phyloP scores from a whole-genome alignment of 2,329 filamentous ascomycete genomes.

The Tolypocladium cylindrosporum region DNA sequence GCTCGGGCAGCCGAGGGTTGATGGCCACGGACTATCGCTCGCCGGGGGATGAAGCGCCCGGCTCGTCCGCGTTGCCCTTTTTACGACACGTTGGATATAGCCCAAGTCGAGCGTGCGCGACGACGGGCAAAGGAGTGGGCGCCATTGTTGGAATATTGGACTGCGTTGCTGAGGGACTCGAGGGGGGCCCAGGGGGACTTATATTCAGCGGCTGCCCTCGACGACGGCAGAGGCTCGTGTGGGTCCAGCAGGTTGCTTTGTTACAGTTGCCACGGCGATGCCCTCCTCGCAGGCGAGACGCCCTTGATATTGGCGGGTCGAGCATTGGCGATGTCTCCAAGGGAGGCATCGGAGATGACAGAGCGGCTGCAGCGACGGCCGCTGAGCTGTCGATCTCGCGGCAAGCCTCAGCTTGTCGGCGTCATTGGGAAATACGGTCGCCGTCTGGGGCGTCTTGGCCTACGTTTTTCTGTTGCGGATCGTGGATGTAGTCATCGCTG shows the following conservation, averaged over 20 bases:
- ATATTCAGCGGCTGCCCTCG: background rate
- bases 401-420: too few species aligned
- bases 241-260: background rate
- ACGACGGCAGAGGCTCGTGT: too few species aligned
- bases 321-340: background rate
- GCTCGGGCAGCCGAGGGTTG: background rate
- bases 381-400: too few species aligned
- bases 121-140: background rate
- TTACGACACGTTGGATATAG: background rate
- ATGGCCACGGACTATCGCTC: background rate
- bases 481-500: too few species aligned
- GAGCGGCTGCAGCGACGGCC: background rate
- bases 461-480: too few species aligned
- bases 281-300: background rate
- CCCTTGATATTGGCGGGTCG: background rate
- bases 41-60: background rate
- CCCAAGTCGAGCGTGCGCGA: background rate
- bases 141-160: background rate
- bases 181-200: background rate
- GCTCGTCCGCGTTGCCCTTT: background rate
- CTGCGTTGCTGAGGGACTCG: background rate
- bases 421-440: too few species aligned
- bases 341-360: background rate
- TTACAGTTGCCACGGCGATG: background rate
- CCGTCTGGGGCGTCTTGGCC: too few species aligned